These are phyloP conservation scores for Lepidium sativum DNA, from an alignment of 345 rosid species.

Conservation along the genomic window DNA sequence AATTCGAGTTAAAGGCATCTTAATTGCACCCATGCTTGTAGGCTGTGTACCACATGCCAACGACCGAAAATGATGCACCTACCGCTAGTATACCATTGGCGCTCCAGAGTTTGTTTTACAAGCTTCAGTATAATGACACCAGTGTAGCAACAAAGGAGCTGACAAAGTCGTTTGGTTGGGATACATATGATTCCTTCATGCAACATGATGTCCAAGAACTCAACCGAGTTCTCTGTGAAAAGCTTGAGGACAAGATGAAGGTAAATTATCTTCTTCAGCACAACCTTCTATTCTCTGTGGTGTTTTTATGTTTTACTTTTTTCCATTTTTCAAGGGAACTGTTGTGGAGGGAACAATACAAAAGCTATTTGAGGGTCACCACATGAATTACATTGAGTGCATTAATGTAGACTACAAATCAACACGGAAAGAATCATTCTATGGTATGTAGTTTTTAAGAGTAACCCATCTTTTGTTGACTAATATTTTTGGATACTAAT, in stretches of 20 bases:
- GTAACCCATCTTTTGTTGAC: not conserved
- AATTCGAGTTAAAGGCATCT: slow-evolving; percentile 7
- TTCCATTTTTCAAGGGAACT: slow-evolving; percentile 57
- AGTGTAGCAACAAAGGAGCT: slow-evolving; percentile 93
- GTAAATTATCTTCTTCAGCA: slow-evolving; percentile 30
- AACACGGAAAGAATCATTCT: slow-evolving; percentile 90
- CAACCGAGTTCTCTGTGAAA: slow-evolving; percentile 85
- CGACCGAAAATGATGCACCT: slow-evolving; percentile 95
- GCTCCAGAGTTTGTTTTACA: slow-evolving; percentile 88
- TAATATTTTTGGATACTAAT: slow-evolving; percentile 1
- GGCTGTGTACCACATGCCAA: slow-evolving; percentile 99
- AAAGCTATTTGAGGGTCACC: slow-evolving; percentile 94
- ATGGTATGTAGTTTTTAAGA: slow-evolving; percentile 44
- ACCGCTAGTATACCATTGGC: slow-evolving; percentile 96
- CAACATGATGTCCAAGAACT: slow-evolving; percentile 99
- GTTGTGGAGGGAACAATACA: slow-evolving; percentile 99
- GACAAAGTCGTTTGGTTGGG: slow-evolving; percentile 99
- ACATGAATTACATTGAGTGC: slow-evolving; percentile 98
- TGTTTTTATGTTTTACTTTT: slow-evolving; percentile 5
- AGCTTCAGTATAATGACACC: slow-evolving; percentile 88
- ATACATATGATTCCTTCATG: slow-evolving; percentile 95
- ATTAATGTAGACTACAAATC: slow-evolving; percentile 93
- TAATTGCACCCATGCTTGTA: slow-evolving; percentile 25
- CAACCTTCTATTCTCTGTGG: not conserved
- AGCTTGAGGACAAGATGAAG: slow-evolving; percentile 98